A percentile compares a stretch with the other conserved stretches of the same genome.
phyloP scores from a whole-genome alignment of 371 early-diverging fungal species.

The Coemansia sp. region DNA sequence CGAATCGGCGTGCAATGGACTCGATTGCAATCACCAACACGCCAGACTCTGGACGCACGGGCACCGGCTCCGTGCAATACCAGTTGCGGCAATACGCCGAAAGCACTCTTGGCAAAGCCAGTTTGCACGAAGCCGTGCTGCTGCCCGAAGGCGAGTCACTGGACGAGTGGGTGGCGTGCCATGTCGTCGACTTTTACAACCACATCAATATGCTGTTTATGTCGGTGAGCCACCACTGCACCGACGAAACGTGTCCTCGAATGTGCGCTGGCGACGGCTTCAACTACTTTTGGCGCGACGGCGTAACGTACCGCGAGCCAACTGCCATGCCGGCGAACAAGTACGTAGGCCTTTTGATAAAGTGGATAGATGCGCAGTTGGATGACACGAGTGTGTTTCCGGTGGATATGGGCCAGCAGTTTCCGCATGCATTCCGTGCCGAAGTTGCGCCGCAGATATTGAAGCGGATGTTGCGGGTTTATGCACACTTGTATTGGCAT shows the following conservation, averaged over 20 bases:
- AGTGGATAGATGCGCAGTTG: constrained; percentile 76
- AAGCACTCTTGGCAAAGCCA: constrained; percentile 72
- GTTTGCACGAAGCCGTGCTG: constrained; percentile 67
- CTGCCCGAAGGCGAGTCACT: constrained; percentile 83
- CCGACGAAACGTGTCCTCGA: constrained; percentile 73
- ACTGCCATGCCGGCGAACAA: constrained; percentile 78
- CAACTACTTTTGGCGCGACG: constrained; percentile 85
- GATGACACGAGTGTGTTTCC: constrained; percentile 82
- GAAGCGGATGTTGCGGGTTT: constrained; percentile 79
- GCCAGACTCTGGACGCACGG: constrained; percentile 10
- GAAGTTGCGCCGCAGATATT: constrained; percentile 65
- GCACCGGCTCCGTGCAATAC: constrained; percentile 49
- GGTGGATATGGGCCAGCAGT: constrained; percentile 65
- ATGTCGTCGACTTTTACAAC: constrained; percentile 90
- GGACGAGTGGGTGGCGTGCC: constrained; percentile 88
- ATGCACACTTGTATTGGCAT: constrained; percentile 83
- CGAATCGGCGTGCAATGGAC: constrained; percentile 44
- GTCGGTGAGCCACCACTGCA: constrained; percentile 77
- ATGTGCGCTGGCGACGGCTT: constrained; percentile 85
- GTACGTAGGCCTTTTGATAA: constrained; percentile 79
- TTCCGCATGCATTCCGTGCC: constrained; percentile 58
- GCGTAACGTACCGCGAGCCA: constrained; percentile 69
- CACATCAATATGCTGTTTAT: constrained; percentile 88
- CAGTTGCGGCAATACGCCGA: constrained; percentile 54
- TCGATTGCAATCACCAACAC: constrained; percentile 42